Conservation (phyloP, 2,329 filamentous ascomycete genomes). For the Xylariaceae sp. region DNA sequence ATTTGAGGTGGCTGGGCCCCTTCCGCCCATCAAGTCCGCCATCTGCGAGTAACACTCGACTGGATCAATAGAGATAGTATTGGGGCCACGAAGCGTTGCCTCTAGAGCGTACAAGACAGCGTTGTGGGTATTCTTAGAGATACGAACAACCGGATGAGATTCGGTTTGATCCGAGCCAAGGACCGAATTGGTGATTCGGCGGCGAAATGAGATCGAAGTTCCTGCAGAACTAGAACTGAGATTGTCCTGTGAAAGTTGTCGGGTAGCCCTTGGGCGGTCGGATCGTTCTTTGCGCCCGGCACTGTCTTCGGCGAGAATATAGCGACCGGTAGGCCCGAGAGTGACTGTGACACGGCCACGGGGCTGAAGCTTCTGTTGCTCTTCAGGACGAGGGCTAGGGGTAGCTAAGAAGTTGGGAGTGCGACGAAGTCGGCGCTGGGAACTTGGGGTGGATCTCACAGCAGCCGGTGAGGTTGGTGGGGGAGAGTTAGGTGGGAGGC, state of each 20-base stretch:
- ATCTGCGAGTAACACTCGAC: conserved; percentile 90
- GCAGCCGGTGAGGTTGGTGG: conserved; percentile 14
- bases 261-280: conserved; percentile 37
- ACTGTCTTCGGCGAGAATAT: conserved; percentile 40
- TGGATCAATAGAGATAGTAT: conserved; percentile 81
- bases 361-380: conserved; percentile 30
- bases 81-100: conserved; percentile 83
- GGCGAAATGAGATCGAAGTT: conserved; percentile 41
- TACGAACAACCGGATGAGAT: conserved; percentile 60
- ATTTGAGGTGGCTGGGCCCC: conserved; percentile 60
- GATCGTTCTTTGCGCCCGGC: conserved; percentile 39
- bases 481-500: conserved; percentile 13
- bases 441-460: conserved; percentile 52
- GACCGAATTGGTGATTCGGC: conserved; percentile 37
- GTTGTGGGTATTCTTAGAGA: conserved; percentile 84
- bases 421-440: conserved; percentile 55
- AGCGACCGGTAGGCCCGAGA: conserved; percentile 50
- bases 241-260: conserved; percentile 54
- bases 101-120: conserved; percentile 93
- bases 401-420: conserved; percentile 57
- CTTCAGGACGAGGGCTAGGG: conserved; percentile 46
- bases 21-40: conserved; percentile 75
- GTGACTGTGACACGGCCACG: conserved; percentile 51
- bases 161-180: conserved; percentile 43
- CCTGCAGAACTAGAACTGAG: conserved; percentile 51